Conservation (phyloP, 2,329 filamentous ascomycete species). For the Orbilia brochopaga region DNA sequence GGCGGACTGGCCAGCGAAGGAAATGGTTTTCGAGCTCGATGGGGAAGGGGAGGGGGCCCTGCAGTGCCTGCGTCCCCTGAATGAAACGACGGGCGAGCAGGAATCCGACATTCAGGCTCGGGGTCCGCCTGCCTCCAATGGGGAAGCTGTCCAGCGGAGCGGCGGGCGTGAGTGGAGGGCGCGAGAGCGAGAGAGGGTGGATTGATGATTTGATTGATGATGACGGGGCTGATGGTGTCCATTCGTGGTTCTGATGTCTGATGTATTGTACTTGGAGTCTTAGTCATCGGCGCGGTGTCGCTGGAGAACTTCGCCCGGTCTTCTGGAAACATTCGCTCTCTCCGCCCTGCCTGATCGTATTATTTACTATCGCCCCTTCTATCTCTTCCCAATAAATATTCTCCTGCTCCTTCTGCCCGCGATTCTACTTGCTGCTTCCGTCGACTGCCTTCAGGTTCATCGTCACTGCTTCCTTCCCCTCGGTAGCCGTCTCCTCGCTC, state of each 20-base stretch:
- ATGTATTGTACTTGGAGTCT: no score
- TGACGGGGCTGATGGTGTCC: background rate
- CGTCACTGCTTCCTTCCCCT: background rate
- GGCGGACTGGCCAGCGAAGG: constrained; percentile 15
- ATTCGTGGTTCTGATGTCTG: no score
- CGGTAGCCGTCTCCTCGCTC: background rate
- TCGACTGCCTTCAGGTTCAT: no score
- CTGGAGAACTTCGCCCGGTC: no score
- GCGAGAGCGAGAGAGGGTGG: background rate
- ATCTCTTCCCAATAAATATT: background rate
- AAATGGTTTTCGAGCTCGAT: constrained; percentile 28
- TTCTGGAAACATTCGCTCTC: no score
- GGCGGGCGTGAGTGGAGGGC: constrained; percentile 2
- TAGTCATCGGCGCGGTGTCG: no score
- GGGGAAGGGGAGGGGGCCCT: constrained; percentile 42
- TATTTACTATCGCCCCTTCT: background rate
- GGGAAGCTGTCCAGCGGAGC: constrained; percentile 6
- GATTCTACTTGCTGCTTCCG: background rate
- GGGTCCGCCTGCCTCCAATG: constrained; percentile 31
- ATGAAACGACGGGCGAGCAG: constrained; percentile 17
- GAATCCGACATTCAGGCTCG: constrained; percentile 17
- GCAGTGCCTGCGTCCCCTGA: constrained; percentile 30
- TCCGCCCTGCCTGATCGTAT: no score
- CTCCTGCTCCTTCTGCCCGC: background rate
- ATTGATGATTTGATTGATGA: background rate